These are phyloP conservation scores for Athelia psychrophila DNA, from an alignment of 1,284 basidiomycete species.

Conservation along the genomic window DNA sequence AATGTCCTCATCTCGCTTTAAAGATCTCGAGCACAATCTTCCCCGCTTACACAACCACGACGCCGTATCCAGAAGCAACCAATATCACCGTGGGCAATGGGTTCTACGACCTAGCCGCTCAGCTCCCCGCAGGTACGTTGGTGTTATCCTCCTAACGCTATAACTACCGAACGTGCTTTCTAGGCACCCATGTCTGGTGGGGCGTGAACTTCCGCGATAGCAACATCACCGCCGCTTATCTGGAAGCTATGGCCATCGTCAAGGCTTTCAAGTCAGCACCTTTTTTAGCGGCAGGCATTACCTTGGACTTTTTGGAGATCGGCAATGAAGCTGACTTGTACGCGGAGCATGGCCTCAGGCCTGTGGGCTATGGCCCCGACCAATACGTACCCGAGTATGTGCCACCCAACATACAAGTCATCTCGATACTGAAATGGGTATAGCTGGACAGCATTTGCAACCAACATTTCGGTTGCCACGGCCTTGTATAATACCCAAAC, in stretches of 20 bases:
- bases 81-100: conserved; percentile 53
- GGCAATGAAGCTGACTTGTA: conserved; percentile 69
- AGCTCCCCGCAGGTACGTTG: conserved; percentile 46
- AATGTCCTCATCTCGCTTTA: too few species aligned
- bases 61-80: conserved; percentile 63
- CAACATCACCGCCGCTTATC: conserved; percentile 55
- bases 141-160: not conserved
- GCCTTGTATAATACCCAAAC: conserved; percentile 30
- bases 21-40: conserved; percentile 46
- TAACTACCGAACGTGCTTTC: not conserved
- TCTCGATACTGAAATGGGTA: not conserved
- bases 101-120: conserved; percentile 55
- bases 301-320: conserved; percentile 55
- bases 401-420: conserved; percentile 5
- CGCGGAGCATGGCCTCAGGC: conserved; percentile 43
- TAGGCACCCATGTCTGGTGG: conserved; percentile 63
- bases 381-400: conserved; percentile 56
- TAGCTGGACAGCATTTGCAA: conserved; percentile 36
- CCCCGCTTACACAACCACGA: conserved; percentile 41
- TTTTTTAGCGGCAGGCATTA: conserved; percentile 43
- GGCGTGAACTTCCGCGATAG: conserved; percentile 62
- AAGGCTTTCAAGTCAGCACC: conserved; percentile 46
- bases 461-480: conserved; percentile 24
- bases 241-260: conserved; percentile 55
- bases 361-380: conserved; percentile 39